Evolutionary conservation across 306 rosid genomes (phyloP).

Genomic region (Adenanthera pavonina): DNA sequence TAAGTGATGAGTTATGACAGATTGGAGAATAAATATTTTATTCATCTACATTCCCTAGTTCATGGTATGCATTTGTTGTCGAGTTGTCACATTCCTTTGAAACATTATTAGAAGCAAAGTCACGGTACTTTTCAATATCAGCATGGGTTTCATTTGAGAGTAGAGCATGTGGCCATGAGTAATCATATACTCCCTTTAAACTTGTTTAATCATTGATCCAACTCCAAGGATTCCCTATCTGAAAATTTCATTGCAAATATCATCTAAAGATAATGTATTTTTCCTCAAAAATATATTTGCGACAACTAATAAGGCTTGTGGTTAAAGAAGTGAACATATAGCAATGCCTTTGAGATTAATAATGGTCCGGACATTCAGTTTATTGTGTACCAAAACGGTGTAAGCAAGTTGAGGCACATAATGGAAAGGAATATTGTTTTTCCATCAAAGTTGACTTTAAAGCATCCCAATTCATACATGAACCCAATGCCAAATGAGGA

Average conservation of each 20-base stretch:
- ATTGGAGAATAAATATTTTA: constrained; percentile 61
- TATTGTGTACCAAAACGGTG: constrained; percentile 42
- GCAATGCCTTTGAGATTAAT: constrained; percentile 66
- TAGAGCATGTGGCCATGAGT: constrained; percentile 60
- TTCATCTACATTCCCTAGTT: constrained; percentile 40
- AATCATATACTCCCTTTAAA: constrained; percentile 38
- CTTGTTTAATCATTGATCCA: constrained; percentile 46
- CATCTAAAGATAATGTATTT: too few relatives aligned
- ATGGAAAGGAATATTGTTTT: constrained; percentile 51
- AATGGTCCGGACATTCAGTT: constrained; percentile 14
- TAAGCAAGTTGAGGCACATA: constrained; percentile 67
- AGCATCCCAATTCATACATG: constrained; percentile 66
- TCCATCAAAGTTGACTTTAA: constrained; percentile 54
- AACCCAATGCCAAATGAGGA: constrained; percentile 64
- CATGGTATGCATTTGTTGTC: neutral
- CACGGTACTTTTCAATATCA: neutral
- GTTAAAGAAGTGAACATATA: constrained; percentile 31
- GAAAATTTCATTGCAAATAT: constrained; percentile 25
- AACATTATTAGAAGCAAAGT: too few relatives aligned
- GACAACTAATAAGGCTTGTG: too few relatives aligned
- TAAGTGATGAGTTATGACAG: constrained; percentile 32
- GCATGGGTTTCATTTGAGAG: constrained; percentile 60
- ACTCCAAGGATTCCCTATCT: constrained; percentile 67
- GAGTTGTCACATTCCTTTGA: too few relatives aligned
- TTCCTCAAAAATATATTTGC: too few relatives aligned